A percentile compares a stretch with the other conserved stretches of the same genome.
Conservation (phyloP, 208 protist species). For the Borovskyia barvae region DNA sequence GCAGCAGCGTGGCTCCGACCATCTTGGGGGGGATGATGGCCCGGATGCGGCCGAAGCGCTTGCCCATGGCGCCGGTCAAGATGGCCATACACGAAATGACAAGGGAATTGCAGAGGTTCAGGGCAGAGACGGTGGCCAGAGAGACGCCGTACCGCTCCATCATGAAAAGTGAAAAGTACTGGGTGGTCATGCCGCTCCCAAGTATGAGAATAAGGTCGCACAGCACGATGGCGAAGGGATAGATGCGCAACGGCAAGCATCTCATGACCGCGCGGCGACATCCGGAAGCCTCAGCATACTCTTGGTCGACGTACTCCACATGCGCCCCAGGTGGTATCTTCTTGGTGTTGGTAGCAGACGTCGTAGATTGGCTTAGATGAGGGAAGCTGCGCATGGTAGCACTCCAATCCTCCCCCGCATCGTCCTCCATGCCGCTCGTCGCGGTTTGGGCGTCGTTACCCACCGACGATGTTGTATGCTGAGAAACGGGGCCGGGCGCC, state of each 20-base stretch:
- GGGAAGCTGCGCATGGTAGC: background rate
- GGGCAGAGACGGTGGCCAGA: conserved; percentile 33
- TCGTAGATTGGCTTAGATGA: too few relatives aligned
- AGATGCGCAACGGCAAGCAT: conserved; percentile 42
- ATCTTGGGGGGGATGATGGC: conserved; percentile 48
- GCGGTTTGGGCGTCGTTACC: background rate
- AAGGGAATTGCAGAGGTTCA: conserved; percentile 47
- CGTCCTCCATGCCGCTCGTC: background rate
- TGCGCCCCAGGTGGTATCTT: conserved; percentile 17
- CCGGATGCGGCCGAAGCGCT: conserved; percentile 49
- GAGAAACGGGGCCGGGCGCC: background rate
- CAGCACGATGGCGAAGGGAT: conserved; percentile 41
- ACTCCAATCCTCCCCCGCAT: conserved; percentile 15
- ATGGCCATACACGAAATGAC: conserved; percentile 54
- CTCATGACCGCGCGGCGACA: conserved; percentile 35
- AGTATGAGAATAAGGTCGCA: conserved; percentile 45
- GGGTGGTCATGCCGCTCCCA: conserved; percentile 73
- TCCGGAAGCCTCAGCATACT: conserved; percentile 35
- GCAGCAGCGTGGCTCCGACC: conserved; percentile 39
- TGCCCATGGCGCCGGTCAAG: conserved; percentile 31
- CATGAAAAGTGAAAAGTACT: conserved; percentile 79
- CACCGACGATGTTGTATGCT: background rate
- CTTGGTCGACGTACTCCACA: conserved; percentile 37
- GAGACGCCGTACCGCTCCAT: conserved; percentile 52
- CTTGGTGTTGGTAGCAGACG: too few relatives aligned